phyloP scores from a whole-genome alignment of 116 monocot species.

The Trichopus zeylanicus region DNA sequence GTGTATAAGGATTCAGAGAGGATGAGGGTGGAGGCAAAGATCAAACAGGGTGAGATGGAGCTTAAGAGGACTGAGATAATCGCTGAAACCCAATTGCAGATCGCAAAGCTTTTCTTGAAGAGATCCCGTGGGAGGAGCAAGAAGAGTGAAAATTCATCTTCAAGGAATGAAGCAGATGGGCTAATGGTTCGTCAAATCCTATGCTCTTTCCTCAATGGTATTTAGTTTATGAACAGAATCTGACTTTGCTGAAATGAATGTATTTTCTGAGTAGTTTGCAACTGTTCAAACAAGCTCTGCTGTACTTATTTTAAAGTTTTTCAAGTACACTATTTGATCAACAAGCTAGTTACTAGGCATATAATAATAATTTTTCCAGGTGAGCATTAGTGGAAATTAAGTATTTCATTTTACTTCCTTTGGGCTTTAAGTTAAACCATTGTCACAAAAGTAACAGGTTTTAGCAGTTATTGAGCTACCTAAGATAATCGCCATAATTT shows the following conservation, averaged over 20 bases:
- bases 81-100: constrained; percentile 52
- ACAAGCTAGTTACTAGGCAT: too few species aligned
- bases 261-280: too few species aligned
- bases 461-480: too few species aligned
- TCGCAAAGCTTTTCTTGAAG: constrained; percentile 46
- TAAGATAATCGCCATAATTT: too few species aligned
- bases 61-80: constrained; percentile 60
- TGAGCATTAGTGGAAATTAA: too few species aligned
- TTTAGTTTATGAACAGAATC: neutral
- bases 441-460: too few species aligned
- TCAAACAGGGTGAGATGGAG: constrained; percentile 59
- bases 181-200: constrained; percentile 23
- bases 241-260: neutral
- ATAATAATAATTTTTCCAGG: too few species aligned
- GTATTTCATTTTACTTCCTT: too few species aligned
- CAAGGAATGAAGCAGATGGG: constrained; percentile 12
- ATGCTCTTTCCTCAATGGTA: constrained; percentile 6
- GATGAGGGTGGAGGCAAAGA: constrained; percentile 44
- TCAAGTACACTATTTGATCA: too few species aligned
- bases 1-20: constrained; percentile 47
- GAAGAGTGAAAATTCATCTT: constrained; percentile 11
- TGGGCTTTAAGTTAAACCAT: too few species aligned
- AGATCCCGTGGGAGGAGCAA: constrained; percentile 7
- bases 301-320: too few species aligned
- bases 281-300: too few species aligned